A percentile compares a stretch with the other conserved stretches of the same genome.
These are phyloP conservation scores for Penicillium sp. DNA, from an alignment of 2,329 filamentous ascomycete genomes.

Conservation along the genomic window DNA sequence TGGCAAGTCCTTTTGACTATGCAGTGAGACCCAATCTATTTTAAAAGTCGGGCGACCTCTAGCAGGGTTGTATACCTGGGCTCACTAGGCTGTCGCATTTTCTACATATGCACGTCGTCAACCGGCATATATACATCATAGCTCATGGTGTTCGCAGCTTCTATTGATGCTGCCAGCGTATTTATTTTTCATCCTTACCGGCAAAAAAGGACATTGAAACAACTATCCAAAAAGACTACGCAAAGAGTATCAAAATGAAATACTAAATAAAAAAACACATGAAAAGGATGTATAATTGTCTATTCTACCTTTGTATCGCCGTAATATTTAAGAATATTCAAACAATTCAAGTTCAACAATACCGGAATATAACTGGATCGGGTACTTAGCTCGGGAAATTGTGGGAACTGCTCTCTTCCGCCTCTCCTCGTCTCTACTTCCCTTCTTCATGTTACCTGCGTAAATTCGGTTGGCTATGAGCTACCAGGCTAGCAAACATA, in stretches of 20 bases:
- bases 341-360: not conserved
- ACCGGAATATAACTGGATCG: not conserved
- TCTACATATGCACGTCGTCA: not conserved
- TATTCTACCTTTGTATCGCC: too few relatives aligned
- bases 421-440: not conserved
- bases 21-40: constrained; percentile 7
- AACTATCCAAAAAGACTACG: too few relatives aligned
- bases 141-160: not conserved
- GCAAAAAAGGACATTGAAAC: too few relatives aligned
- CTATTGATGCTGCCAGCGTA: not conserved
- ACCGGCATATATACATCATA: not conserved
- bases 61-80: not conserved
- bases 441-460: not conserved
- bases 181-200: too few relatives aligned
- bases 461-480: not conserved
- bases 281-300: too few relatives aligned
- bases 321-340: not conserved
- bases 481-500: not conserved
- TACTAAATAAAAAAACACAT: too few relatives aligned
- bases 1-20: constrained; percentile 1
- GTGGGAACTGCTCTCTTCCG: not conserved
- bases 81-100: not conserved
- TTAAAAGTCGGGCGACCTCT: not conserved
- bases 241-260: too few relatives aligned
- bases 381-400: not conserved